These are phyloP conservation scores for Alternaria rosae DNA, from an alignment of 2,329 filamentous ascomycete species.

Conservation along the genomic window DNA sequence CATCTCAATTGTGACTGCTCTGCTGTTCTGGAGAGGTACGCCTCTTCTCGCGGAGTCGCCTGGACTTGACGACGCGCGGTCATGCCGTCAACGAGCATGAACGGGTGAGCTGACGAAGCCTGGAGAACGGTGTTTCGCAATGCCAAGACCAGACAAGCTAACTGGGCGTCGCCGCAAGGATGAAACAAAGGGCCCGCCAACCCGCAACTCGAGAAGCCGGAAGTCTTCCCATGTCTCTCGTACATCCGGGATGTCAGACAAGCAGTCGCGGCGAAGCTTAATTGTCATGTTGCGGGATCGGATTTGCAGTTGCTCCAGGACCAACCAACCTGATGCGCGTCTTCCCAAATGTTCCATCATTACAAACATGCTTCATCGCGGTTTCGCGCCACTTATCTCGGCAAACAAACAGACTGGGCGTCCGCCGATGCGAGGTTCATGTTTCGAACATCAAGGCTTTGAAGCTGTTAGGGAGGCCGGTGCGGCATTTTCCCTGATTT, in stretches of 20 bases:
- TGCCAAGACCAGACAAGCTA: constrained; percentile 34
- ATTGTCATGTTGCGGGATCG: constrained; percentile 14
- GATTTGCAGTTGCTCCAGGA: constrained; percentile 3
- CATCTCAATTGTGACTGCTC: background rate
- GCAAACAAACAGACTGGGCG: constrained; percentile 13
- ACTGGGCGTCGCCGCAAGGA: constrained; percentile 15
- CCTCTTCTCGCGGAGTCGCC: background rate
- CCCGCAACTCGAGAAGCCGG: constrained; percentile 15
- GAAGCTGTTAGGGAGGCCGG: background rate
- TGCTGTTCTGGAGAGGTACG: background rate
- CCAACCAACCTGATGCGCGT: constrained; percentile 8
- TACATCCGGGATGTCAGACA: constrained; percentile 30
- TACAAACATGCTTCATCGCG: constrained; percentile 9
- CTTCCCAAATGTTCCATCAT: constrained; percentile 11
- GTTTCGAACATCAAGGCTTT: constrained; percentile 13
- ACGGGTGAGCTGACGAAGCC: constrained; percentile 28
- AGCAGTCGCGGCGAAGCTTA: constrained; percentile 39
- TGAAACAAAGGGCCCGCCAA: constrained; percentile 26
- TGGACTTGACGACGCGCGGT: constrained; percentile 15
- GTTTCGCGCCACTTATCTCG: constrained; percentile 8
- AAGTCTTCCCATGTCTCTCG: constrained; percentile 6
- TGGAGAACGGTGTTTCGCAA: constrained; percentile 30
- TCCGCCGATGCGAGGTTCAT: background rate
- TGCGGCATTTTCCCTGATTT: background rate
- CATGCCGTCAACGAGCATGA: constrained; percentile 18